Base-by-base conservation (phyloP, 495 filamentous ascomycete species). In the Aspergillus olivimuriae region DNA sequence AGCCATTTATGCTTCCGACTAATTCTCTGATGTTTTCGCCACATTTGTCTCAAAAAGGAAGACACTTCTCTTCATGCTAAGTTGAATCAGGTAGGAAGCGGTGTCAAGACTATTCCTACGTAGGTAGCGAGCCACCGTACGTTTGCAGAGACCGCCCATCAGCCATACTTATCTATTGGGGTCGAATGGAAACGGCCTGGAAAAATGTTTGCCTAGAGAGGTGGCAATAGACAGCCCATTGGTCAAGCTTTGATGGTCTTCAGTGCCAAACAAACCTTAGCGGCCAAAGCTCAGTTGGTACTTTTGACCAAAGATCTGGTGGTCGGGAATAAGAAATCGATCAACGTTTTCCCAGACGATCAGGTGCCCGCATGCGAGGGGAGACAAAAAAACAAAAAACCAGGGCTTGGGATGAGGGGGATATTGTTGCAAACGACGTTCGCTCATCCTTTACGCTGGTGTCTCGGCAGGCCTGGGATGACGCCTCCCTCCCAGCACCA, bases 181-280 rank as follows among this genome's bases (percentile, higher is more conserved):
- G n/a, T 23, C 39, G 32, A 48, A 37, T 37, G 31, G 36, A 17
- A 41, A 43, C 36, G 41, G 32, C 30, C 34, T 47, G 23, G 41
- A 36, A 34, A 18, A 19, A 7, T 34, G 24, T 19, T 26, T 51
- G 44, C 42, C 28, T 41, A 17, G 17, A 22, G 23, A 34, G n/a
- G n/a, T n/a, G n/a, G n/a, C n/a, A n/a, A n/a, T n/a, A n/a, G n/a
- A n/a, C n/a, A n/a, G 39, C 45, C 34, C 37, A 51, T 52, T 48
- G 51, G 55, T 33, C 34, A 18, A 44, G 50, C 32, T 31, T 34
- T 39, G 18, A 22, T 17, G 24, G 41, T 36, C 41, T 24, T 43
- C 34, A 47, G 15, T 24, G 40, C 49, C 55, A 54, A 58, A 53
- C 51, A 57, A 49, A 51, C 34, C 39, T 21, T 32, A 34, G 54